Evolutionary conservation across 164 flowering plant species (phyloP).

Genomic region (Stephania yunnanensis): DNA sequence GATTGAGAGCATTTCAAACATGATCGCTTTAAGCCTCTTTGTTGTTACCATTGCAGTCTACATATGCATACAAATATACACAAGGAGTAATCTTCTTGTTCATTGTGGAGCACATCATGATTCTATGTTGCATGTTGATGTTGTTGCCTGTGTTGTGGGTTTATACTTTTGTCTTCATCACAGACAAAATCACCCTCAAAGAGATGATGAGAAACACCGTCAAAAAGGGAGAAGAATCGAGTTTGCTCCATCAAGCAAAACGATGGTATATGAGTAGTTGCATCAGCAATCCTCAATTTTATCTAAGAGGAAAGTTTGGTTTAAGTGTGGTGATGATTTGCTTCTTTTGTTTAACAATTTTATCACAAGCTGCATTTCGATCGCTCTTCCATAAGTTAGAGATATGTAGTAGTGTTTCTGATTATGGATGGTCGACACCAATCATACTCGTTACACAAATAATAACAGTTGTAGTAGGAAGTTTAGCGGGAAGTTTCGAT

Average conservation of each 20-base stretch:
- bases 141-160: constrained; percentile 1
- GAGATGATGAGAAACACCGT: not conserved
- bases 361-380: not conserved
- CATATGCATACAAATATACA: too few relatives aligned
- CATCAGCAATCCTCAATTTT: not conserved
- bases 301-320: not conserved
- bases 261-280: not conserved
- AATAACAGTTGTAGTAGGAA: not conserved
- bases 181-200: not conserved
- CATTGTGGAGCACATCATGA: not conserved
- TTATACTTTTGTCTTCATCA: not conserved
- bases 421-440: not conserved
- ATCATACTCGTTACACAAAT: not conserved
- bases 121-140: not conserved
- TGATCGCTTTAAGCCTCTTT: too few relatives aligned
- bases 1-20: too few relatives aligned
- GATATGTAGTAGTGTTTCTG: not conserved
- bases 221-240: not conserved
- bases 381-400: not conserved
- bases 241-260: not conserved
- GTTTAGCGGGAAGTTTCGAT: not conserved
- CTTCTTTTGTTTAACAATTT: not conserved
- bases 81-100: not conserved
- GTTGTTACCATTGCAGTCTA: too few relatives aligned
- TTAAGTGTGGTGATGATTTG: not conserved